phyloP scores from a whole-genome alignment of 1,284 basidiomycete species.

The Trichosporon coremiiforme region DNA sequence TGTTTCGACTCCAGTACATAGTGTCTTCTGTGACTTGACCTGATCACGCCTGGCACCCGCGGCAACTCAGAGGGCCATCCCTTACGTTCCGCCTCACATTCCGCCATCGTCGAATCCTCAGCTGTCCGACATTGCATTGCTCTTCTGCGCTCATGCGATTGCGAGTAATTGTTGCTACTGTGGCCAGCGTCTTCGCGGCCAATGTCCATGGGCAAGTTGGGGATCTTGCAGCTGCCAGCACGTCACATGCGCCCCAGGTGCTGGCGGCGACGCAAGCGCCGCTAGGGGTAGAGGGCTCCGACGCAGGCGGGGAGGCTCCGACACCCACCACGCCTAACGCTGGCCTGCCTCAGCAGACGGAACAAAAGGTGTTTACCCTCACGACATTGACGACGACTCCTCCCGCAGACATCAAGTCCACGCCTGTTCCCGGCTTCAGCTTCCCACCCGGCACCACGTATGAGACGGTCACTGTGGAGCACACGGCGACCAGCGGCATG shows the following conservation, averaged over 20 bases:
- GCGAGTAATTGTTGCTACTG: not conserved
- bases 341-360: not conserved
- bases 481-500: slow-evolving; percentile 3
- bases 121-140: too few relatives aligned
- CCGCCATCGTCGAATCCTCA: not conserved
- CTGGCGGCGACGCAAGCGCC: slow-evolving; percentile 10
- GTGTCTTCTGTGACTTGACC: not conserved
- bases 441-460: slow-evolving; percentile 5
- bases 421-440: slow-evolving; percentile 8
- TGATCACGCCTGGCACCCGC: too few relatives aligned
- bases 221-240: not conserved
- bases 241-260: not conserved
- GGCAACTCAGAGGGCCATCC: not conserved
- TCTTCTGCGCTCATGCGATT: not conserved
- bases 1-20: not conserved
- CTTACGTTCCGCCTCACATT: not conserved
- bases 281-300: slow-evolving; percentile 16
- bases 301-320: slow-evolving; percentile 7
- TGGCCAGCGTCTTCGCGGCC: not conserved
- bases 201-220: not conserved
- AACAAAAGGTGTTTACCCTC: slow-evolving; percentile 13
- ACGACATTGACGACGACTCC: slow-evolving; percentile 10
- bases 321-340: not conserved
- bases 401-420: slow-evolving; percentile 14
- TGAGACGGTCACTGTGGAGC: not conserved